phyloP scores from a whole-genome alignment of 345 rosid species.

The Punica granatum region DNA sequence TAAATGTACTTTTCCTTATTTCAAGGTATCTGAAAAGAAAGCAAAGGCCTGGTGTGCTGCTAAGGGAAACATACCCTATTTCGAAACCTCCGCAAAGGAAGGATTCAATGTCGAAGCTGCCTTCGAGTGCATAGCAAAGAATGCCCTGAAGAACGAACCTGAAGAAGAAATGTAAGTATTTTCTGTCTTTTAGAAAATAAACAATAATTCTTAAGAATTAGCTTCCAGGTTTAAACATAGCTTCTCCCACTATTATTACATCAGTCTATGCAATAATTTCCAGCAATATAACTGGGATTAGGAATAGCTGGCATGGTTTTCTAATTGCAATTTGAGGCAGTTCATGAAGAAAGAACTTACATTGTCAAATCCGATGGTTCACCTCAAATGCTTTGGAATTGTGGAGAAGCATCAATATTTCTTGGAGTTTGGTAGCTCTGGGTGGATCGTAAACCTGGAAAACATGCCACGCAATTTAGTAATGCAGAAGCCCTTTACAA shows the following conservation, averaged over 20 bases:
- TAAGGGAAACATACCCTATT: constrained; percentile 84
- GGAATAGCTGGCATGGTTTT: neutral
- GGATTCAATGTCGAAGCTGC: constrained; percentile 85
- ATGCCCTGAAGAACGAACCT: constrained; percentile 85
- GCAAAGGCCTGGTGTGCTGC: constrained; percentile 97
- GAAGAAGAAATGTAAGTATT: constrained; percentile 73
- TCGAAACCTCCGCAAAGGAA: constrained; percentile 91
- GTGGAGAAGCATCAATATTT: too few species aligned
- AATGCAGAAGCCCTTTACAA: too few species aligned
- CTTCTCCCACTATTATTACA: neutral
- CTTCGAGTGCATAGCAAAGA: constrained; percentile 71
- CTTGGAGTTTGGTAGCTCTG: neutral
- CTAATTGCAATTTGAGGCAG: neutral
- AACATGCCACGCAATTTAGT: neutral
- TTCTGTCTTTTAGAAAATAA: constrained; percentile 1
- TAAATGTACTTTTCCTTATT: neutral
- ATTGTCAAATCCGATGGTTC: neutral
- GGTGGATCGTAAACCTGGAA: neutral
- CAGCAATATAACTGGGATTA: neutral
- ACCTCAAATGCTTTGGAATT: neutral
- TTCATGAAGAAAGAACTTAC: neutral
- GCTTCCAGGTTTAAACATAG: neutral
- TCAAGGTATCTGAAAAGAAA: constrained; percentile 85
- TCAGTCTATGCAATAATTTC: neutral
- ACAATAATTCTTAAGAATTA: neutral